These are phyloP conservation scores for Eucalyptus erythrocorys DNA, from an alignment of 345 rosid species.

Conservation along the genomic window DNA sequence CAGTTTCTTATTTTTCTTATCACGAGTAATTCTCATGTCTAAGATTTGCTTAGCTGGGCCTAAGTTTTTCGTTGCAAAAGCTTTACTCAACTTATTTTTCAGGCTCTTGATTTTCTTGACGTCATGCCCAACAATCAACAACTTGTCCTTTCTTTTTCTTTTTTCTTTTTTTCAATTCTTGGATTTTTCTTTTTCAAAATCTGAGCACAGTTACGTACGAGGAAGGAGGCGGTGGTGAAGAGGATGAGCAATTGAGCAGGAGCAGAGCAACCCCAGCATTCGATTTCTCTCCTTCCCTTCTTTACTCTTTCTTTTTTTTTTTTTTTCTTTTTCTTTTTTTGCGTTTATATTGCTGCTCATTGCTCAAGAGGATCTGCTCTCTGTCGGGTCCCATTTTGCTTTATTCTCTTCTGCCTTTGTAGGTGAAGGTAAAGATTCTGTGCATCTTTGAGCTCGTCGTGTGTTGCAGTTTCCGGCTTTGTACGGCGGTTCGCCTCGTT, in stretches of 20 bases:
- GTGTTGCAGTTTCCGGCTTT: not conserved
- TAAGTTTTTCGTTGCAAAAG: no score
- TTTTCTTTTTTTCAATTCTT: not conserved
- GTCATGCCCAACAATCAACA: no score
- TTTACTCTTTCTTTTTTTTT: not conserved
- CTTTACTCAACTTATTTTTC: no score
- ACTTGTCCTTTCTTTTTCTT: no score
- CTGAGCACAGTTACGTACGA: not conserved
- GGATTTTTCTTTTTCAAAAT: not conserved
- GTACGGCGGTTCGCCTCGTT: not conserved
- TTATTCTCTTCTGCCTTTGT: not conserved
- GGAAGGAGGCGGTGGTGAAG: not conserved
- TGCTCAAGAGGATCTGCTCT: not conserved
- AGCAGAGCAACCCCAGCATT: not conserved
- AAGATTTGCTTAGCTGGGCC: no score
- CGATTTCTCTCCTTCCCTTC: not conserved
- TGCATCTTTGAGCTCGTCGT: not conserved
- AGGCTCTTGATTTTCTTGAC: no score
- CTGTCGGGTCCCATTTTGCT: not conserved
- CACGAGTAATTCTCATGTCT: no score
- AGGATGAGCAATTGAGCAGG: not conserved
- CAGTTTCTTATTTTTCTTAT: no score
- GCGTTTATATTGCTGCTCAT: not conserved
- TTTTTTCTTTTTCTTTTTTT: no score
- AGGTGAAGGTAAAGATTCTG: not conserved